phyloP scores from a whole-genome alignment of 768 basidiomycete species.

The Pholiota conissans region DNA sequence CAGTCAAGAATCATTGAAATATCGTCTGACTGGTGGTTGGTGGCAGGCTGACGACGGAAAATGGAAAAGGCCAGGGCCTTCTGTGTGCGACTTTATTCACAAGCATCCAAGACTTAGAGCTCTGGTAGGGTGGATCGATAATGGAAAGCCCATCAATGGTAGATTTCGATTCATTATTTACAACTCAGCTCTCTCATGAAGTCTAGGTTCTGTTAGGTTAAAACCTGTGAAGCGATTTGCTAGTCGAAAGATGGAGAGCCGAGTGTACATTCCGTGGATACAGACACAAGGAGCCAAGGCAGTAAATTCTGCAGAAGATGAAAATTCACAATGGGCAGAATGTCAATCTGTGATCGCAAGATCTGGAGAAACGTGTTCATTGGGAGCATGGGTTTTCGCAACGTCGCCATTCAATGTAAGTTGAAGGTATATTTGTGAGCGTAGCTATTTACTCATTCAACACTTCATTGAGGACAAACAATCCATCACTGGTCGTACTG shows the following conservation, averaged over 20 bases:
- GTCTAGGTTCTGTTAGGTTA: slow-evolving; percentile 22
- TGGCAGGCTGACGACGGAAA: slow-evolving; percentile 13
- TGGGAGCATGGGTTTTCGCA: too few species aligned
- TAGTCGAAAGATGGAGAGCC: slow-evolving; percentile 8
- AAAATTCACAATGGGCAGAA: slow-evolving; percentile 9
- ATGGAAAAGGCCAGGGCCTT: slow-evolving; percentile 12
- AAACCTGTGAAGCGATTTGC: slow-evolving; percentile 29
- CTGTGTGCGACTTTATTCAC: slow-evolving; percentile 8
- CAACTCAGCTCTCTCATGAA: neutral
- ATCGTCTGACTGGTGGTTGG: slow-evolving; percentile 32
- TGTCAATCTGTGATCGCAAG: slow-evolving; percentile 16
- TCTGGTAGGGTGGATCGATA: slow-evolving; percentile 10
- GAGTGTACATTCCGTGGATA: slow-evolving; percentile 10
- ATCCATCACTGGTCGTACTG: slow-evolving; percentile 15
- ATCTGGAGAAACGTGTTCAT: slow-evolving; percentile 21
- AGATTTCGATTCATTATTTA: neutral
- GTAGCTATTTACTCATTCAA: neutral
- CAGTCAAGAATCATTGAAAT: slow-evolving; percentile 28
- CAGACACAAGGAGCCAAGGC: slow-evolving; percentile 14
- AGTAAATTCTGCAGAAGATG: slow-evolving; percentile 10
- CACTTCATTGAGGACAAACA: slow-evolving; percentile 5
- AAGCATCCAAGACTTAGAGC: slow-evolving; percentile 8
- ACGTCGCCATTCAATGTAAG: slow-evolving; percentile 15
- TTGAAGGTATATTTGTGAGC: neutral
- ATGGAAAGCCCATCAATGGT: slow-evolving; percentile 9